Percentiles rank a stretch among this genome's conserved stretches.
phyloP scores from a whole-genome alignment of 306 rosid genomes.

The Medicago ruthenica region DNA sequence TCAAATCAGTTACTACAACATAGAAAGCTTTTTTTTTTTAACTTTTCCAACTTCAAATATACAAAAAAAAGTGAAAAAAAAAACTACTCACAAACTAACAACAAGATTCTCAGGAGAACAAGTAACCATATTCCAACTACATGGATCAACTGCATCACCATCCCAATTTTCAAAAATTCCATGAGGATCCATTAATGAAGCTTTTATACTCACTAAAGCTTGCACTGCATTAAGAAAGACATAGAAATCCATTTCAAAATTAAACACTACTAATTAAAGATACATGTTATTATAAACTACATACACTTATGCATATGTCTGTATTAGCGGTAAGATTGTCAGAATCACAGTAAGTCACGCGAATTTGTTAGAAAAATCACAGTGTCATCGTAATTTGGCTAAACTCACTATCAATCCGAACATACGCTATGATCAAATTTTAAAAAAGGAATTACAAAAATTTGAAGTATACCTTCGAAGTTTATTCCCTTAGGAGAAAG shows the following conservation, averaged over 20 bases:
- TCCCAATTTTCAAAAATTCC: conserved; percentile 94
- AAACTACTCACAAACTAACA: conserved; percentile 72
- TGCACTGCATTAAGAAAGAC: conserved; percentile 63
- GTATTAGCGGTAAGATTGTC: neutral
- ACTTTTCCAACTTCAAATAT: conserved; percentile 42
- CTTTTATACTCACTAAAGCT: conserved; percentile 87
- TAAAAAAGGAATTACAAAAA: neutral
- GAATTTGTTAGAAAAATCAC: no score
- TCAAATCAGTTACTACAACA: neutral
- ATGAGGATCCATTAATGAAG: conserved; percentile 80
- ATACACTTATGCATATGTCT: neutral
- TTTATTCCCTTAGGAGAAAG: conserved; percentile 94
- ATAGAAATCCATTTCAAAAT: conserved; percentile 6
- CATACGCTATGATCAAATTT: neutral
- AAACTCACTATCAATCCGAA: neutral
- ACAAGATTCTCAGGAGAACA: conserved; percentile 84
- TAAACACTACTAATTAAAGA: no score
- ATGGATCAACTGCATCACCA: conserved; percentile 92
- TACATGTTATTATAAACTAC: neutral
- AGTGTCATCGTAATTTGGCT: no score
- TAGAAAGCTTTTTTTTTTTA: conserved; percentile 22
- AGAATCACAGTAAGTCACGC: neutral
- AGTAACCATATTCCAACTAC: conserved; percentile 99
- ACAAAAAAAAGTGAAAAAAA: conserved; percentile 39
- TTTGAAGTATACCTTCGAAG: conserved; percentile 75